A percentile compares a stretch with the other conserved stretches of the same genome.
These are phyloP conservation scores for Solanum sejunctum DNA, from an alignment of 257 asterid genomes.

Conservation along the genomic window DNA sequence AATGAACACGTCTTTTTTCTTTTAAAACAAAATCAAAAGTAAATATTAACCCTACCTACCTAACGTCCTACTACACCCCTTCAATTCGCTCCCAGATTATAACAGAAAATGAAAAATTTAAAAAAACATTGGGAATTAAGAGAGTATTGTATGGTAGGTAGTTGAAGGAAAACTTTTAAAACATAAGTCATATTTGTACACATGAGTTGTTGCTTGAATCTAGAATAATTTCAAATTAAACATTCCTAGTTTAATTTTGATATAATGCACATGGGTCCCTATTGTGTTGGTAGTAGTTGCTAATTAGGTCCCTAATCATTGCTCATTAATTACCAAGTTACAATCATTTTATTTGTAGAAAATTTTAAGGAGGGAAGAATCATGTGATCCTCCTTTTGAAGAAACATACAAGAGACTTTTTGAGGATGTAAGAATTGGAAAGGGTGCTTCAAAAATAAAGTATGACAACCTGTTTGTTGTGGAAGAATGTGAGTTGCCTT, in stretches of 20 bases:
- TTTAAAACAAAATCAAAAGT: not conserved
- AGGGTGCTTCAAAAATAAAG: not conserved
- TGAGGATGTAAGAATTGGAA: not conserved
- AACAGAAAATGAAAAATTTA: not conserved
- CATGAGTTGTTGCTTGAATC: not conserved
- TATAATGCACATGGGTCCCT: not conserved
- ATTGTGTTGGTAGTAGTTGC: not conserved
- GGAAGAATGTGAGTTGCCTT: slow-evolving; percentile 58
- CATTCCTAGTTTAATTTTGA: not conserved
- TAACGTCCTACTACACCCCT: not conserved
- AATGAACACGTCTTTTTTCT: not conserved
- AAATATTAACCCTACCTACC: not conserved
- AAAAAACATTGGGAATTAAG: not conserved
- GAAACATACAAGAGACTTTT: slow-evolving; percentile 38
- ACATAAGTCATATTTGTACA: not conserved
- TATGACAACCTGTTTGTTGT: slow-evolving; percentile 9
- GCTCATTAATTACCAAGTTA: no score
- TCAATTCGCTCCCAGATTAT: not conserved
- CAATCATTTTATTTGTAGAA: not conserved
- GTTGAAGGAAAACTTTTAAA: not conserved
- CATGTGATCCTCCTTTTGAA: slow-evolving; percentile 73
- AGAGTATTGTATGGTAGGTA: not conserved
- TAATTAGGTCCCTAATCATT: no score
- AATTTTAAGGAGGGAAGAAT: slow-evolving; percentile 26
- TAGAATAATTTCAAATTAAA: not conserved